Percentiles rank a stretch among this genome's conserved stretches.
These are phyloP conservation scores for Russula olivacea DNA, from an alignment of 768 basidiomycete genomes.

Conservation along the genomic window DNA sequence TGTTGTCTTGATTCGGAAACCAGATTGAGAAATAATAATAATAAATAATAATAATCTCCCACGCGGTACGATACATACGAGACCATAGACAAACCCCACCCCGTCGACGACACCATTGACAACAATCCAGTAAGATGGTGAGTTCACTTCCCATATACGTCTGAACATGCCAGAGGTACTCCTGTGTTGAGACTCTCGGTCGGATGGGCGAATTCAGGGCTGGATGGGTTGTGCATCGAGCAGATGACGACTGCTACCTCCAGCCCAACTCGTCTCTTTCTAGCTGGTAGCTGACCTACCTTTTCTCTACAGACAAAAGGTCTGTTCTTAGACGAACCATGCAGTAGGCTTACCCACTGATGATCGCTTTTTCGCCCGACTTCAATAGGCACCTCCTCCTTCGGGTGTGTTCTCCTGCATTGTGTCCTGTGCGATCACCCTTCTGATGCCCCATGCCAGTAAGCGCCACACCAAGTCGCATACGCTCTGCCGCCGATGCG, in stretches of 20 bases:
- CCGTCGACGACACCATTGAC: conserved; percentile 29
- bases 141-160: conserved; percentile 31
- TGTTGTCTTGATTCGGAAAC: background rate
- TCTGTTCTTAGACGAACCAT: conserved; percentile 30
- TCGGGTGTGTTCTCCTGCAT: conserved; percentile 58
- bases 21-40: background rate
- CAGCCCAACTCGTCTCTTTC: background rate
- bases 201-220: conserved; percentile 27
- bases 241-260: conserved; percentile 34
- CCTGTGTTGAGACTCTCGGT: conserved; percentile 12
- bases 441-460: conserved; percentile 40
- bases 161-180: conserved; percentile 15
- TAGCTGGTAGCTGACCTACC: conserved; percentile 22
- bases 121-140: conserved; percentile 43
- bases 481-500: conserved; percentile 96
- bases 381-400: conserved; percentile 87
- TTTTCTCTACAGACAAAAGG: conserved; percentile 69
- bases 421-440: background rate
- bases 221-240: conserved; percentile 32
- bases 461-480: conserved; percentile 96
- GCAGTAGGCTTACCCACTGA: conserved; percentile 13
- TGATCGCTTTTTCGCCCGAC: conserved; percentile 13
- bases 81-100: conserved; percentile 16
- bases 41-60: conserved; percentile 5
- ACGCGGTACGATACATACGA: conserved; percentile 8